Percentiles rank a stretch among this genome's conserved stretches.
Conservation (phyloP, 441 rosid genomes). For the Erysimum cheiri region DNA sequence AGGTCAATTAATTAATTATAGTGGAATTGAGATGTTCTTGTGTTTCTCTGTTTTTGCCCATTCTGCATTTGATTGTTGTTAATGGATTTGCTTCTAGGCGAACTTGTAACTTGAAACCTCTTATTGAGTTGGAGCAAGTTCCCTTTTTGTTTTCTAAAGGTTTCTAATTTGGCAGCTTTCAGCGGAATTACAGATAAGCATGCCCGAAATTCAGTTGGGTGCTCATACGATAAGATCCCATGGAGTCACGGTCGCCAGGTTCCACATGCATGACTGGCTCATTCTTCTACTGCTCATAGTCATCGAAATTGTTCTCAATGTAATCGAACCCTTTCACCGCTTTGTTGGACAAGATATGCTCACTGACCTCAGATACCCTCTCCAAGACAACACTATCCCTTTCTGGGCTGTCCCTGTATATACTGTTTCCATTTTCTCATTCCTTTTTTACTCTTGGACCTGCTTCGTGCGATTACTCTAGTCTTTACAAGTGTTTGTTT, state of each 20-base stretch:
- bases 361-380: slow-evolving; percentile 77
- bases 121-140: not conserved
- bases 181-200: slow-evolving; percentile 32
- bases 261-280: slow-evolving; percentile 87
- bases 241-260: slow-evolving; percentile 68
- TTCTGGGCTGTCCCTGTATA: slow-evolving; percentile 87
- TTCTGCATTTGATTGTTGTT: not conserved
- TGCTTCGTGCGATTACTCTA: not conserved
- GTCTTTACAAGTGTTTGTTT: not conserved
- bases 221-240: slow-evolving; percentile 72
- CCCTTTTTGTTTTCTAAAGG: not conserved
- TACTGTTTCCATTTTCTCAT: slow-evolving; percentile 19
- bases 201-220: slow-evolving; percentile 78
- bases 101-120: slow-evolving; percentile 5
- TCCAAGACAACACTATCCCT: slow-evolving; percentile 77
- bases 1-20: not conserved
- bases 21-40: slow-evolving; percentile 8
- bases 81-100: not conserved
- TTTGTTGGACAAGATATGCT: slow-evolving; percentile 84
- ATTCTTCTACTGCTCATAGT: slow-evolving; percentile 70
- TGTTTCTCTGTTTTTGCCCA: not conserved
- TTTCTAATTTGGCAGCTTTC: not conserved
- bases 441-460: not conserved
- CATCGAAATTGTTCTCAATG: slow-evolving; percentile 59
- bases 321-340: slow-evolving; percentile 87